These are phyloP conservation scores for Amauroascus niger DNA, from an alignment of 2,329 filamentous ascomycete genomes.

Conservation along the genomic window DNA sequence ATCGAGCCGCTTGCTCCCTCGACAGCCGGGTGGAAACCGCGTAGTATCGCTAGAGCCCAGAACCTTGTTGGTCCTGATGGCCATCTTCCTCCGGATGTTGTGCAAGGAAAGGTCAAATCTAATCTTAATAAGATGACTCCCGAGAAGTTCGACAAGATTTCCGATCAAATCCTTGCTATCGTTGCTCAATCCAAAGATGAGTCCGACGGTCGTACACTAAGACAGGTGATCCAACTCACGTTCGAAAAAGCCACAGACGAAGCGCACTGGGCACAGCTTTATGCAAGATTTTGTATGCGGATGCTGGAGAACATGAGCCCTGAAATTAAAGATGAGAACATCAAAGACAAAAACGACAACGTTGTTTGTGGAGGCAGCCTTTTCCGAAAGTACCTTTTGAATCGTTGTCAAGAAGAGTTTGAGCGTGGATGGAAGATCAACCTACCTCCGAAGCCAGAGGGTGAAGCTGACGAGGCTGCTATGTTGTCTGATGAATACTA, in stretches of 20 bases:
- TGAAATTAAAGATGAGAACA: slow-evolving; percentile 90
- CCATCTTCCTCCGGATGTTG: slow-evolving; percentile 77
- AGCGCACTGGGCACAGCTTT: slow-evolving; percentile 97
- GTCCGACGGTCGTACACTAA: slow-evolving; percentile 81
- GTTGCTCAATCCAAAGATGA: slow-evolving; percentile 94
- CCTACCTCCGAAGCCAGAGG: slow-evolving; percentile 67
- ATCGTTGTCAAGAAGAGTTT: slow-evolving; percentile 97
- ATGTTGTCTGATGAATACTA: slow-evolving; percentile 98
- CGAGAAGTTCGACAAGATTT: slow-evolving; percentile 95
- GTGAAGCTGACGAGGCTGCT: slow-evolving; percentile 58
- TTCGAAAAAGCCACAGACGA: slow-evolving; percentile 99
- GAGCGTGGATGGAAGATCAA: slow-evolving; percentile 95
- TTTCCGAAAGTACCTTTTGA: slow-evolving; percentile 97
- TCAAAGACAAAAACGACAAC: slow-evolving; percentile 79
- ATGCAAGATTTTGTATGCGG: slow-evolving; percentile 94
- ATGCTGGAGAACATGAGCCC: slow-evolving; percentile 94
- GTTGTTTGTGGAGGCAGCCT: slow-evolving; percentile 85
- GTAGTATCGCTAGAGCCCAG: slow-evolving; percentile 42
- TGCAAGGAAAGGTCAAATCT: slow-evolving; percentile 98
- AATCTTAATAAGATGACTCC: slow-evolving; percentile 99
- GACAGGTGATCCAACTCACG: slow-evolving; percentile 96
- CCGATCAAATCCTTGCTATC: slow-evolving; percentile 85
- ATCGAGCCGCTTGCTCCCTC: slow-evolving; percentile 69
- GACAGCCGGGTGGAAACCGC: slow-evolving; percentile 79
- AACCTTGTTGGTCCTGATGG: slow-evolving; percentile 41